Conservation (phyloP, 1,284 basidiomycete genomes). For the Ustilago curta region DNA sequence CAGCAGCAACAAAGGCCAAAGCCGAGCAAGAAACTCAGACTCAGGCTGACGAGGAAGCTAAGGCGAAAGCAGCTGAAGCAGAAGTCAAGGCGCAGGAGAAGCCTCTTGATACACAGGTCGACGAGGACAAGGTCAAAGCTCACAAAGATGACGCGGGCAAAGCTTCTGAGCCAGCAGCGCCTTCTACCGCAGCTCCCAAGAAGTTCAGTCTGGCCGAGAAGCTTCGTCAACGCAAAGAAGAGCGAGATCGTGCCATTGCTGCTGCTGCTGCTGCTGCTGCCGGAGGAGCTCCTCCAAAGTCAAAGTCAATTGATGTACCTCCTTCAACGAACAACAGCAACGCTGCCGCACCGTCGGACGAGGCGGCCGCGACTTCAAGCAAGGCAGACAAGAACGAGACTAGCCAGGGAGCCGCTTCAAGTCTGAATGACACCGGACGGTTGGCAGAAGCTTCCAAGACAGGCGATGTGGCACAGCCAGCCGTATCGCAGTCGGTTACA, state of each 20-base stretch:
- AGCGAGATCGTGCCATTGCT: constrained; percentile 43
- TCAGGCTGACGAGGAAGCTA: constrained; percentile 10
- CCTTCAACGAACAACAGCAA: background rate
- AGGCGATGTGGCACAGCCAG: background rate
- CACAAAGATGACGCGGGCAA: background rate
- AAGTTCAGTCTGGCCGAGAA: constrained; percentile 50
- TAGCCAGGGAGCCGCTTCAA: background rate
- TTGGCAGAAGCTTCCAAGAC: background rate
- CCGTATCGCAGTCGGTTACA: background rate
- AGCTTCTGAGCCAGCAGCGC: background rate
- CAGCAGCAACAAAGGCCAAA: constrained; percentile 4
- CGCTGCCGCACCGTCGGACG: too few species aligned
- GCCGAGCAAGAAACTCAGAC: constrained; percentile 4
- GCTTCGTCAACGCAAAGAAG: constrained; percentile 43
- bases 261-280: constrained; percentile 30
- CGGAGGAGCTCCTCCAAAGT: background rate
- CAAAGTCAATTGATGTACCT: background rate
- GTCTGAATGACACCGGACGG: background rate
- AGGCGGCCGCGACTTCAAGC: background rate
- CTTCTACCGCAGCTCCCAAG: constrained; percentile 16
- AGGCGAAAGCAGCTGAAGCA: constrained; percentile 5
- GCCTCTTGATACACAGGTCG: background rate
- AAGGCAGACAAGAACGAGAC: background rate
- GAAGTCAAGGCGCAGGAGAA: too few species aligned
- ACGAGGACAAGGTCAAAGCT: background rate